Evolutionary conservation across 2,329 filamentous ascomycete species (phyloP).

Genomic region (Pseudogymnoascus sp.): DNA sequence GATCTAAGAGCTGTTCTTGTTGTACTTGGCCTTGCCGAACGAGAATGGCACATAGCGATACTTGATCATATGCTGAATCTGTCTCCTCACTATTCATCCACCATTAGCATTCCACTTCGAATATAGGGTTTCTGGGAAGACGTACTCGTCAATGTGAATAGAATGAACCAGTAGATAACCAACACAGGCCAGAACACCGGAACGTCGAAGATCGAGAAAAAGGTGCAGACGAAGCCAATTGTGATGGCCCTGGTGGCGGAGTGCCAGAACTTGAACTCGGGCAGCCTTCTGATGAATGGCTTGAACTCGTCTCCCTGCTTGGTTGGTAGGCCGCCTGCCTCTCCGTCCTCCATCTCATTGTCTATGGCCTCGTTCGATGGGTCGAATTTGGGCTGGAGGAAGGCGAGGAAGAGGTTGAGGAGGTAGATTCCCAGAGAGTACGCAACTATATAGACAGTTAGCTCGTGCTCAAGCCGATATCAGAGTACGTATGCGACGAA

Average conservation of each 20-base stretch:
- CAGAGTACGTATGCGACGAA: constrained; percentile 37
- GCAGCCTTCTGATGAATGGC: constrained; percentile 90
- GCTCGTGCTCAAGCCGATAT: constrained; percentile 1
- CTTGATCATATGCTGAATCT: constrained; percentile 99
- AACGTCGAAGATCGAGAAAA: constrained; percentile 91
- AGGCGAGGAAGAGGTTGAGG: constrained; percentile 97
- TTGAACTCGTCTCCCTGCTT: constrained; percentile 97
- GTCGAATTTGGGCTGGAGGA: constrained; percentile 97
- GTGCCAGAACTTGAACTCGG: constrained; percentile 99
- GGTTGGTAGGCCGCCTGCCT: constrained; percentile 74
- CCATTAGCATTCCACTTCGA: background rate
- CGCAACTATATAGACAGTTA: constrained; percentile 56
- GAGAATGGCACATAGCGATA: constrained; percentile 96
- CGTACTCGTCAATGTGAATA: constrained; percentile 92
- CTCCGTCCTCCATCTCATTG: constrained; percentile 92
- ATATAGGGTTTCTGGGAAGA: constrained; percentile 23
- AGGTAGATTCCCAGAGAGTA: constrained; percentile 98
- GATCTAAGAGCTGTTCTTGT: constrained; percentile 48
- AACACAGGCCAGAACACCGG: constrained; percentile 98
- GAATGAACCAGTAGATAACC: constrained; percentile 97
- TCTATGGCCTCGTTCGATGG: constrained; percentile 86
- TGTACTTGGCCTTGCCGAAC: constrained; percentile 80
- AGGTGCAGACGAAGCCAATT: constrained; percentile 81
- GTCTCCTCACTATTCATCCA: constrained; percentile 71
- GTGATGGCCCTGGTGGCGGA: constrained; percentile 80